Evolutionary conservation across 371 early-diverging fungal genomes (phyloP), one percentile per base, ranked within the genome.

Genomic region (Mortierella polycephala): DNA sequence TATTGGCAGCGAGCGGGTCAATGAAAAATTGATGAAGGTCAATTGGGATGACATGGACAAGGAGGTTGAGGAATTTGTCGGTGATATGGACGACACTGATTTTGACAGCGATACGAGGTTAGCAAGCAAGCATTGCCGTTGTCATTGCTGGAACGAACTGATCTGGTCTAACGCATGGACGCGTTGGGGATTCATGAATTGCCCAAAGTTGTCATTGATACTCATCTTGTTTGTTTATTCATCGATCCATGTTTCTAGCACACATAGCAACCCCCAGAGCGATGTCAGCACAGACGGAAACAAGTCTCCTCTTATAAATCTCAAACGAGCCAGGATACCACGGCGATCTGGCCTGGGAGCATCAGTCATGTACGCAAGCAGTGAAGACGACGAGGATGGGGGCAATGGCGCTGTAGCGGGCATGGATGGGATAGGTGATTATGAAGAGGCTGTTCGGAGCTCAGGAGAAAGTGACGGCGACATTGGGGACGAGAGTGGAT

Each of bases 21-120:
- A 86, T 64, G 80, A 84, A 40, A 73, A 84, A 40, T 64, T 84
- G 54, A 84, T 86, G 18, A 76, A 76, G 50, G 71, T 88, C 13
- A 84, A 87, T 50, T 89, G 88, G 89, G 84, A 85, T 51, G 89
- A 87, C 54, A 77, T 84, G 39, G 85, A 85, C 44, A 76, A 84
- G 64, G 90, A 89, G 65, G 85, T 89, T 7, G 88, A 89, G 51
- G 89, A 88, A n/a, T 81, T 81, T 37, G 72, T 88, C 41, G 87
- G 84, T 84, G 71, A 86, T 61, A 41, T 77, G 54, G 72, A 85
- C 62, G 89, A 87, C 14, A 85, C 87, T 41, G 87, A 89, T 54
- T 67, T 84, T 53, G 82, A 84, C 45, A 85, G 88, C 62, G 84
- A 73, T 16, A 66, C 74, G 59, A 71, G 77, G 74, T 75, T 62